phyloP scores from a whole-genome alignment of 2,329 filamentous ascomycete species.

The Penicillium sp. region DNA sequence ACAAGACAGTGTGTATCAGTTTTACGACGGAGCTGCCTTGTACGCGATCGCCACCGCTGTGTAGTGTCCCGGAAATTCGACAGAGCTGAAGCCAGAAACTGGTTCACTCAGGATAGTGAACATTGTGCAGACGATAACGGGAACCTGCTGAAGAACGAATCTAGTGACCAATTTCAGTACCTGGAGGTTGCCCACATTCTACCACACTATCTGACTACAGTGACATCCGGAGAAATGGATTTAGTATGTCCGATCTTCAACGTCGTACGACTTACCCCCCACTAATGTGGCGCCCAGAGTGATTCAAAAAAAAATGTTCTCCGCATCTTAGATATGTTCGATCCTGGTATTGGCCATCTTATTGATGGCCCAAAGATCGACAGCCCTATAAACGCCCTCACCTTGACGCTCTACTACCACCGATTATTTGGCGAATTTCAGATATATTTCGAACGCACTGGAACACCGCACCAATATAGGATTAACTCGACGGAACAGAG shows the following conservation, averaged over 20 bases:
- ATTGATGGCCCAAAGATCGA: not conserved
- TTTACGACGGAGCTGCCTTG: not conserved
- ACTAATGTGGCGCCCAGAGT: not conserved
- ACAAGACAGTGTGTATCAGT: not conserved
- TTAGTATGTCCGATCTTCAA: conserved; percentile 11
- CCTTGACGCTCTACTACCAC: not conserved
- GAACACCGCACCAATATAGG: conserved; percentile 12
- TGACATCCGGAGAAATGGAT: conserved; percentile 15
- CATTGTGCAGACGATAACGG: conserved; percentile 9
- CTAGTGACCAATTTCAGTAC: conserved; percentile 12
- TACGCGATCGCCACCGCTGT: not conserved
- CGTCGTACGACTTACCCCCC: not conserved
- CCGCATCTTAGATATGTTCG: not conserved
- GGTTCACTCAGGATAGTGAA: not conserved
- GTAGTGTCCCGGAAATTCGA: not conserved
- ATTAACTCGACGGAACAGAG: conserved; percentile 20
- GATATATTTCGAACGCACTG: conserved; percentile 3
- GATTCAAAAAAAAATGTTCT: not conserved
- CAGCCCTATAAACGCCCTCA: not conserved
- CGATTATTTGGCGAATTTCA: not conserved
- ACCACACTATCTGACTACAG: conserved; percentile 21
- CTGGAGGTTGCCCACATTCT: conserved; percentile 26
- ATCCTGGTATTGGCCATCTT: not conserved
- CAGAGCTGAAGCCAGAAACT: not conserved
- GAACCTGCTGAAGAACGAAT: conserved; percentile 12